Conservation (phyloP, 2,329 filamentous ascomycete species). For the Magnaporthales sp. region DNA sequence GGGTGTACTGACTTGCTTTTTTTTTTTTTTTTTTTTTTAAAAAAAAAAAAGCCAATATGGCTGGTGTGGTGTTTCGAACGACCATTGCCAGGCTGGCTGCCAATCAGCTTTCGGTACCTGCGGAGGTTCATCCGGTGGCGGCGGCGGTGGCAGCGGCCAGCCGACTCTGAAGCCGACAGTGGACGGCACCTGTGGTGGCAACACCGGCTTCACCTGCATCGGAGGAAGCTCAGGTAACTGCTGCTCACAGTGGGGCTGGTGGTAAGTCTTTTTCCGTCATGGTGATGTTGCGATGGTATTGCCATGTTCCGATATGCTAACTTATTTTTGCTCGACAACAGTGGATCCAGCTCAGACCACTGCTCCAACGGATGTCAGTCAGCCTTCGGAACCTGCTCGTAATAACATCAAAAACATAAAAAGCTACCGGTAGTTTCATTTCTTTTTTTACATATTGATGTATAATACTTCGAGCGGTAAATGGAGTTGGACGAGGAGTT, state of each 20-base stretch:
- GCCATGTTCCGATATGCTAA: not conserved
- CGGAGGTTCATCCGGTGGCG: no score
- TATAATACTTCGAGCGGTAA: not conserved
- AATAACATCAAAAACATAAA: not conserved
- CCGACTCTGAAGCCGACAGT: no score
- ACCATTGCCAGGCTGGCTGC: not conserved
- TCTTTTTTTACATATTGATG: not conserved
- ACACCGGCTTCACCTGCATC: no score
- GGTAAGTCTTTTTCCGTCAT: not conserved
- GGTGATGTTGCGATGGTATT: not conserved
- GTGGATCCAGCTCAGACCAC: constrained; percentile 24
- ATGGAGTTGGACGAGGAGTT: not conserved
- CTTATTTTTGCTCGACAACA: constrained; percentile 4
- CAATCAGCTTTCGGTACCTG: not conserved
- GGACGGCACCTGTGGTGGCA: no score
- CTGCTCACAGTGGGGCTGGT: not conserved
- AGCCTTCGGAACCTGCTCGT: constrained; percentile 2
- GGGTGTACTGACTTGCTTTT: not conserved
- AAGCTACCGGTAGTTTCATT: not conserved
- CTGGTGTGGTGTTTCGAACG: not conserved
- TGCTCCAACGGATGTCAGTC: not conserved
- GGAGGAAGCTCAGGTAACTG: not conserved
- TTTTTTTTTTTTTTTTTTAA: not conserved
- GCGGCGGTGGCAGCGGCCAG: no score
- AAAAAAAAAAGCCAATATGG: not conserved